phyloP scores from a whole-genome alignment of 495 filamentous ascomycete genomes.

The Jackrogersella multiformis region DNA sequence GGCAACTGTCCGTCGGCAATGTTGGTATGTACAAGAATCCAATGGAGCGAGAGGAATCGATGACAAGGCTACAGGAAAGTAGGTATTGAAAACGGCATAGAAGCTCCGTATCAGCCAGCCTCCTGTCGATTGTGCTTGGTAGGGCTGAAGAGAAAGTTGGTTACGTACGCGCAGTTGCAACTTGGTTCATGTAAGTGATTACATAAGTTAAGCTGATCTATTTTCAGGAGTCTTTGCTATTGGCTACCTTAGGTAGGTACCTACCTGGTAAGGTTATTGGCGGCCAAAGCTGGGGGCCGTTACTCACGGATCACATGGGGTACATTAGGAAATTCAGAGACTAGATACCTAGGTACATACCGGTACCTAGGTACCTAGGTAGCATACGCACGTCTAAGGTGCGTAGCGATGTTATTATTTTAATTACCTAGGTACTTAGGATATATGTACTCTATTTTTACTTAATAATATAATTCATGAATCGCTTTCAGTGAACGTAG shows the following conservation, averaged over 20 bases:
- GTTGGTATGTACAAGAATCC: not conserved
- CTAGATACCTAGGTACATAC: not conserved
- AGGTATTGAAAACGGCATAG: conserved; percentile 46
- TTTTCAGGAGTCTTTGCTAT: conserved; percentile 6
- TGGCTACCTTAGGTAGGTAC: too few species aligned
- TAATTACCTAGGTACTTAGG: too few species aligned
- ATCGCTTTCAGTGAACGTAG: not conserved
- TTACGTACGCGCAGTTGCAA: conserved; percentile 36
- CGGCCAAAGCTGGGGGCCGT: not conserved
- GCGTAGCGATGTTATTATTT: not conserved
- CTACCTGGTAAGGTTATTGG: conserved; percentile 6
- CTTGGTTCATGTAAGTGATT: conserved; percentile 19
- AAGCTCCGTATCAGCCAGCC: conserved; percentile 47
- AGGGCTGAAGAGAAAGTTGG: conserved; percentile 35
- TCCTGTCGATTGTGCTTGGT: conserved; percentile 15
- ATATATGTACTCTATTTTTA: not conserved
- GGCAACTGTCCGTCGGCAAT: not conserved
- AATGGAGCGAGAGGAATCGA: not conserved
- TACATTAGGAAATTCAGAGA: not conserved
- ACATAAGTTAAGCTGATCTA: conserved; percentile 20
- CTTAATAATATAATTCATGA: conserved; percentile 6
- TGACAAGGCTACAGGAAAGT: not conserved
- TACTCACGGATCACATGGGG: conserved; percentile 8
- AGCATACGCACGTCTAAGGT: not conserved
- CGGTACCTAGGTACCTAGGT: too few species aligned